Evolutionary conservation across 176 grass and related monocot genomes (phyloP), one percentile per base, ranked within the genome.

Genomic region (Triticum timopheevii): DNA sequence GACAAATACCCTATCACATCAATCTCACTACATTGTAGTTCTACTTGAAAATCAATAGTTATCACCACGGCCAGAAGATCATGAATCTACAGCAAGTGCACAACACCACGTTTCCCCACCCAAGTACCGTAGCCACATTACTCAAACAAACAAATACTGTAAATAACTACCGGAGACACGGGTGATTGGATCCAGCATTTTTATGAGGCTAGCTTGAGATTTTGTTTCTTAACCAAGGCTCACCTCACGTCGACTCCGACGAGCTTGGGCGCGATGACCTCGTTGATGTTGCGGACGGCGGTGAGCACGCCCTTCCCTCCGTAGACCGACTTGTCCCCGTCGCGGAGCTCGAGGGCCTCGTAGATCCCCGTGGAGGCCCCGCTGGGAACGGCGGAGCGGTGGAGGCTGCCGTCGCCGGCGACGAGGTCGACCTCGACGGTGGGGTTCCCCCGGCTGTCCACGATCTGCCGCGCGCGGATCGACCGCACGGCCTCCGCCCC

Each of bases 401-500:
- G 93, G 59, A 96, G 90, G 20, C 71, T 73, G 5, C 88, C 88
- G 76, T 84, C 86, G 10, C 90, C 92, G 24, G 94, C 87, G 31
- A 99, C 80, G 72, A 96, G 92, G 82, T 99, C 97, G 81, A 99
- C 97, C 85, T 99, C 97, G 50, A 99, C 90, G 34, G 97, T 99
- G 84, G 97, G 97, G 65, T 96, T 99, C 20, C 97, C 97, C 13
- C 97, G 84, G 87, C 97, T 99, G 81, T 99, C 97, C 11, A 99
- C 79, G 92, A 99, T 99, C 90, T 99, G 97, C n/a, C 97, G 80
- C 70, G 97, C 97, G 83, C 85, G 93, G 70, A 99, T 84, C 83
- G 92, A 96, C 25, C 87, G 88, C 64, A 96, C 84, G n/a, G 70
- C 38, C 76, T 84, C 83, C 50, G 91, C 84, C 34, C 84, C 82